Evolutionary conservation across 768 basidiomycete genomes (phyloP).

Genomic region (Psilocybe azurescens): DNA sequence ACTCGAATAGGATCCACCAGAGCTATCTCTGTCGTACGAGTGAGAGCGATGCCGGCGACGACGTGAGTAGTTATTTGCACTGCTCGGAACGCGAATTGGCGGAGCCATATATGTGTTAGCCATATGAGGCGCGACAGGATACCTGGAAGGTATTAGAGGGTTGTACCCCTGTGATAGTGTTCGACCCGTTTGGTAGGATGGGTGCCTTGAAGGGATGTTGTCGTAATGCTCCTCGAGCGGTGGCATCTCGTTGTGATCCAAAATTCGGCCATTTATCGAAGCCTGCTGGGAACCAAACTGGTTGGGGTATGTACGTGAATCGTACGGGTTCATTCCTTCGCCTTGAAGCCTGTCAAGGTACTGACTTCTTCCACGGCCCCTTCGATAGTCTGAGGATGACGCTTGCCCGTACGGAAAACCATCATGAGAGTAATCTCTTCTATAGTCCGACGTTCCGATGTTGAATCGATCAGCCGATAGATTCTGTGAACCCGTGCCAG

Average conservation of each 20-base stretch:
- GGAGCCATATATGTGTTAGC: not conserved
- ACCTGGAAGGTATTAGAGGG: not conserved
- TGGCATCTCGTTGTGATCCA: slow-evolving; percentile 1
- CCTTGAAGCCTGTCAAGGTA: not conserved
- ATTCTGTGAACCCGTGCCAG: slow-evolving; percentile 10
- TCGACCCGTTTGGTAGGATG: not conserved
- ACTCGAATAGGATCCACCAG: not conserved
- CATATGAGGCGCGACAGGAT: not conserved
- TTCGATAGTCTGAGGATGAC: not conserved
- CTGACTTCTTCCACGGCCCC: not conserved
- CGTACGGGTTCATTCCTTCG: not conserved
- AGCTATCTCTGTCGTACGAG: slow-evolving; percentile 3
- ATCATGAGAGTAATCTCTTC: not conserved
- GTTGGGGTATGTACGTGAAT: not conserved
- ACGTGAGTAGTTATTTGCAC: not conserved
- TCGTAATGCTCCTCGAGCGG: slow-evolving; percentile 7
- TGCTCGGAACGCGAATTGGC: not conserved
- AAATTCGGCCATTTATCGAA: not conserved
- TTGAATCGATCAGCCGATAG: slow-evolving; percentile 12
- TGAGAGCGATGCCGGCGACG: not conserved
- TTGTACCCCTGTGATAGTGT: not conserved
- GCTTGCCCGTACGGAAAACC: not conserved
- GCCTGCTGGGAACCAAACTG: not conserved
- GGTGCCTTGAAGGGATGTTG: not conserved
- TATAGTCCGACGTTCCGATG: not conserved